phyloP scores from a whole-genome alignment of 108 stramenopile genomes.

The Skeletonema tropicum region DNA sequence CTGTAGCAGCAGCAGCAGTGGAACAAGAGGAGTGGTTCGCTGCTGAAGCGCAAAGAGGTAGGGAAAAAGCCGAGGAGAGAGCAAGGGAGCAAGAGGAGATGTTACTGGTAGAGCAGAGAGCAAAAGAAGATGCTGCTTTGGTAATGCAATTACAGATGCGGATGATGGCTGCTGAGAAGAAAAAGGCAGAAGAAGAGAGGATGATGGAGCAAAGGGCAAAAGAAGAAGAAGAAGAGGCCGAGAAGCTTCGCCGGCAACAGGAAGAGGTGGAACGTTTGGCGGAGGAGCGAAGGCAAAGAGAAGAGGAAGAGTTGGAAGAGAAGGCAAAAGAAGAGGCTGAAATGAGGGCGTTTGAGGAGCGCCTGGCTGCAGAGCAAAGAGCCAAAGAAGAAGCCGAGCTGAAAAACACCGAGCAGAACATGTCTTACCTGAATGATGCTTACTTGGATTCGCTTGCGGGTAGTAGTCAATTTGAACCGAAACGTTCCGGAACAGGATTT shows the following conservation, averaged over 20 bases:
- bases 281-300: no score
- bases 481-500: no score
- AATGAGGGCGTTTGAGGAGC: background rate
- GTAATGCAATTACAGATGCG: background rate
- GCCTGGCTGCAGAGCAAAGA: background rate
- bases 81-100: background rate
- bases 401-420: background rate
- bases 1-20: background rate
- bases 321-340: no score
- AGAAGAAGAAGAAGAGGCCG: background rate
- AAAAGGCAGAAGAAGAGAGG: background rate
- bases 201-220: background rate
- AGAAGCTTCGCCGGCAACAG: background rate
- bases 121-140: background rate
- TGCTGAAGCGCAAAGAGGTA: background rate
- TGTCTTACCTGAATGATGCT: background rate
- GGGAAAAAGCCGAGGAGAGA: slow-evolving; percentile 1
- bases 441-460: no score
- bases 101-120: background rate
- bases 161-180: background rate
- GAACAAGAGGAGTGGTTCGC: background rate
- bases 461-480: no score
- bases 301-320: no score
- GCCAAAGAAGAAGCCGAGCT: background rate
- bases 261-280: no score